Evolutionary conservation across 352 stramenopile genomes (phyloP), one percentile per base, ranked within the genome.

Genomic region (Phytopythium helicoides): DNA sequence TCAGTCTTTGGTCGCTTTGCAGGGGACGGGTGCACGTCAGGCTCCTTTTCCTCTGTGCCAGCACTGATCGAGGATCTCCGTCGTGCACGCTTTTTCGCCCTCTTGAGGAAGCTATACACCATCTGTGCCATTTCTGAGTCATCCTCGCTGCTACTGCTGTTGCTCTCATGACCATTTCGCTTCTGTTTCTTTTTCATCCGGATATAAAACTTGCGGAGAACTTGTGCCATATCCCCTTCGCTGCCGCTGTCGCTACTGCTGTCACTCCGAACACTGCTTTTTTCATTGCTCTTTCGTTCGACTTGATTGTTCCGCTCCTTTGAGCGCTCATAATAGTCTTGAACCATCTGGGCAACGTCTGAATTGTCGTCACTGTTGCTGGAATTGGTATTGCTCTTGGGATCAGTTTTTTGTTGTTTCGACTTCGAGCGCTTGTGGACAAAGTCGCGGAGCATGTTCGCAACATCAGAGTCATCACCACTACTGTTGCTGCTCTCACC

Each of bases 401-500:
- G 28, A 33, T 33, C 5, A 33, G 28, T 33, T 33, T 9, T 5
- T 33, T 33, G 5, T 9, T 33, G 28, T 33, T 33, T 33, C 9
- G 28, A 33, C 28, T 33, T 33, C 9, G 28, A 47, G 2, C 49
- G 36, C 48, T 62, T 19, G 33, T 62, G 19, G 21, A n/a, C n/a
- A n/a, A 7, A n/a, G 14, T 41, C 12, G 5, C 12, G 36, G n/a
- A 41, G 36, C 21, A 36, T 49, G 7, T 36, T 3, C 21, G 25
- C 16, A 22, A 41, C 12, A 6, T 41, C 54, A 33, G 28, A 33
- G 44, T 48, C 22, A 11, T 52, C 58, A 34, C 58, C 58, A 25
- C 58, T 61, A 12, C 56, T 42, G 16, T 51, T 51, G 31, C 55
- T 68, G n/a, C 22, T 33, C 22, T 35, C 26, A 19, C 55, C 45